Conservation (phyloP, 2,329 filamentous ascomycete species). For the Capronia epimyces region DNA sequence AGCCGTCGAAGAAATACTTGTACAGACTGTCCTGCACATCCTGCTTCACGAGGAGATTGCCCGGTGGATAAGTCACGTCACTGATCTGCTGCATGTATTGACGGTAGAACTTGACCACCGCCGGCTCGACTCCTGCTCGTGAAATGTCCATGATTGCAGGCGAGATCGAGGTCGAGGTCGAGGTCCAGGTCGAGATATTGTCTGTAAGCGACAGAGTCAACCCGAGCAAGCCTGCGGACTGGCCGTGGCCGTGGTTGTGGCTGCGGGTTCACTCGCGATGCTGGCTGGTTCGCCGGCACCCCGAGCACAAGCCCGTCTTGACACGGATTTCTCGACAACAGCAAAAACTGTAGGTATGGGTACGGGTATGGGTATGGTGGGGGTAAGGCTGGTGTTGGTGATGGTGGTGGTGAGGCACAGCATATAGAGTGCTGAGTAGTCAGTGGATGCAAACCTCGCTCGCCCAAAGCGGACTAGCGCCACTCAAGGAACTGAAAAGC, state of each 20-base stretch:
- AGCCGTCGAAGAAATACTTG: constrained; percentile 56
- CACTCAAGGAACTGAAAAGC: background rate
- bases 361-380: no score
- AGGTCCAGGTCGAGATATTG: background rate
- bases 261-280: background rate
- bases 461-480: constrained; percentile 12
- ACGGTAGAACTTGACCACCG: constrained; percentile 55
- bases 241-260: background rate
- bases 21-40: constrained; percentile 64
- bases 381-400: background rate
- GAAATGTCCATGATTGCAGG: constrained; percentile 16
- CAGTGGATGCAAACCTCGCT: background rate
- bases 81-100: constrained; percentile 74
- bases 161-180: no score
- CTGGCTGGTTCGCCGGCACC: background rate
- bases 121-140: constrained; percentile 31
- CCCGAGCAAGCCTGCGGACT: no score
- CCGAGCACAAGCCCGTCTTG: no score
- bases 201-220: background rate
- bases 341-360: no score
- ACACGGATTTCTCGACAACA: no score
- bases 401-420: background rate
- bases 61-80: constrained; percentile 62
- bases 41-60: constrained; percentile 53
- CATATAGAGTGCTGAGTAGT: background rate